A percentile compares a stretch with the other conserved stretches of the same genome.
These are phyloP conservation scores for Micractinium conductrix DNA, from an alignment of 139 green algal genomes.

Conservation along the genomic window DNA sequence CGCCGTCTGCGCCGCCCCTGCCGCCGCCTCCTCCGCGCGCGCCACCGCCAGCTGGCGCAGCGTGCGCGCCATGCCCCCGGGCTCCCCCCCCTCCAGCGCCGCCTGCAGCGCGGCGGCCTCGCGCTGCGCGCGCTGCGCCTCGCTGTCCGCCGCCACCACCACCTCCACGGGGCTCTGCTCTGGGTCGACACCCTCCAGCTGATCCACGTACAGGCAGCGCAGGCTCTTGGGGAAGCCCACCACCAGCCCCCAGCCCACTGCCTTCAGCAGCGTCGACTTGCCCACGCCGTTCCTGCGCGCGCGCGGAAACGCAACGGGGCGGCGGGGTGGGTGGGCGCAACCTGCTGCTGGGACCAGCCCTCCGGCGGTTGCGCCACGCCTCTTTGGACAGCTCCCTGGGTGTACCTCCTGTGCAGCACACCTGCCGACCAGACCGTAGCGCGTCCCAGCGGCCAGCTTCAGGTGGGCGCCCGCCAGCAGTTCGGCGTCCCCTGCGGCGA, in stretches of 20 bases:
- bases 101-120: conserved; percentile 1
- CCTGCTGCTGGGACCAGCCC: too few species aligned
- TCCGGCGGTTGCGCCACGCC: too few species aligned
- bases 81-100: conserved; percentile 24
- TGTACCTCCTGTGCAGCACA: not conserved
- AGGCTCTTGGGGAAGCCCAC: conserved; percentile 28
- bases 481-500: conserved; percentile 21
- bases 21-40: conserved; percentile 18
- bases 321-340: too few species aligned
- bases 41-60: conserved; percentile 27
- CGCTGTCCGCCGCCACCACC: conserved; percentile 24
- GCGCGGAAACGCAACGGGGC: not conserved
- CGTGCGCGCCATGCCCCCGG: not conserved
- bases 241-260: conserved; percentile 41
- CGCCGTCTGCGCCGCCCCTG: conserved; percentile 8
- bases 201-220: conserved; percentile 47
- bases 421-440: conserved; percentile 52
- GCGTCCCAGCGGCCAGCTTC: conserved; percentile 20
- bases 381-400: not conserved
- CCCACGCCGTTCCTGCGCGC: conserved; percentile 48
- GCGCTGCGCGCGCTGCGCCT: not conserved
- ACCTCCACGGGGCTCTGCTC: conserved; percentile 6
- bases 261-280: conserved; percentile 61
- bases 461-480: conserved; percentile 38
- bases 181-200: conserved; percentile 38